A percentile compares a stretch with the other conserved stretches of the same genome.
Evolutionary conservation across 106 monocot species (phyloP).

Genomic region (Allium cepa): DNA sequence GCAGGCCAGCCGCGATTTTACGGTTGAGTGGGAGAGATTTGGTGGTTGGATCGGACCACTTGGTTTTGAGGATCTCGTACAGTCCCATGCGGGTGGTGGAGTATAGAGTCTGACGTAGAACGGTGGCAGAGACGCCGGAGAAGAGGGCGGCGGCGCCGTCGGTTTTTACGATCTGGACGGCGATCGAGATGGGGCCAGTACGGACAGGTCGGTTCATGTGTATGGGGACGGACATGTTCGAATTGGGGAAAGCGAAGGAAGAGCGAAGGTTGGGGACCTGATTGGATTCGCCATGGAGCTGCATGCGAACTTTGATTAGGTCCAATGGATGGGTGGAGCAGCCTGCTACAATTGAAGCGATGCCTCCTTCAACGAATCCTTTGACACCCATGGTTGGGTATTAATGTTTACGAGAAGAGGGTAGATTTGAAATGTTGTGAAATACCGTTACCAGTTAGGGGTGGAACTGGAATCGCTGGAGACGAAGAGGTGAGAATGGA

Average conservation of each 20-base stretch:
- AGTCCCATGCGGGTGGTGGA: conserved; percentile 73
- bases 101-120: conserved; percentile 62
- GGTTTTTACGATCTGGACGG: conserved; percentile 40
- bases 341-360: conserved; percentile 78
- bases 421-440: neutral
- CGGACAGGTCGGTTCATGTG: conserved; percentile 10
- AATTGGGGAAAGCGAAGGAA: conserved; percentile 3
- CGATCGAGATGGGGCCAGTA: conserved; percentile 38
- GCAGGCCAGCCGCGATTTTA: conserved; percentile 60
- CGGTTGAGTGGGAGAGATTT: conserved; percentile 37
- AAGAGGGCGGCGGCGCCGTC: conserved; percentile 51
- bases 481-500: conserved; percentile 27
- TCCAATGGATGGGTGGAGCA: conserved; percentile 81
- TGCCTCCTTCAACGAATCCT: conserved; percentile 74
- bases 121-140: conserved; percentile 65
- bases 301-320: conserved; percentile 87
- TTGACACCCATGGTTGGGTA: conserved; percentile 47
- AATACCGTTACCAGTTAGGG: conserved; percentile 2
- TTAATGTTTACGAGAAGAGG: neutral
- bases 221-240: neutral
- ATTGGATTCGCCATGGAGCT: conserved; percentile 60
- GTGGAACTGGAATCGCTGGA: conserved; percentile 18
- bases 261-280: conserved; percentile 13
- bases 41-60: conserved; percentile 21
- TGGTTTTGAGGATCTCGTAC: conserved; percentile 58